Evolutionary conservation across 2,329 filamentous ascomycete genomes (phyloP).

Genomic region (Tetracladium maxilliforme): DNA sequence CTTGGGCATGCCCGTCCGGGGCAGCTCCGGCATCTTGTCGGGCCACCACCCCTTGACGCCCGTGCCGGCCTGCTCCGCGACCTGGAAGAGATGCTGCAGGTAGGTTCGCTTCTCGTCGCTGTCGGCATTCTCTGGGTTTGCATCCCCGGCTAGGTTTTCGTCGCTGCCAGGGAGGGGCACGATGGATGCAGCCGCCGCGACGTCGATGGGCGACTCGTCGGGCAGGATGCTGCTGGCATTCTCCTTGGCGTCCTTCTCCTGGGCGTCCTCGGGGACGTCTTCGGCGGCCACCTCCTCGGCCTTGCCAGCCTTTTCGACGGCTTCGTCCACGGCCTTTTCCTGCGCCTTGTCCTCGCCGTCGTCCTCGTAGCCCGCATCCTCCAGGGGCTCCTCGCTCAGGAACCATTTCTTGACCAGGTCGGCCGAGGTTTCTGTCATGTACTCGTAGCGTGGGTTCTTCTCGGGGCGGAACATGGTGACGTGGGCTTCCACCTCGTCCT

Average conservation of each 20-base stretch:
- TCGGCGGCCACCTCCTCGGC: conserved; percentile 8
- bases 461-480: conserved; percentile 12
- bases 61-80: conserved; percentile 30
- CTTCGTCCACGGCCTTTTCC: conserved; percentile 16
- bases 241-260: too few species aligned
- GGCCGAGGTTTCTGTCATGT: conserved; percentile 6
- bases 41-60: conserved; percentile 28
- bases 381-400: conserved; percentile 41
- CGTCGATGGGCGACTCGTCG: conserved; percentile 32
- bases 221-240: conserved; percentile 11
- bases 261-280: conserved; percentile 7
- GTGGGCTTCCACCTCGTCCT: conserved; percentile 11
- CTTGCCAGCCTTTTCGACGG: conserved; percentile 10
- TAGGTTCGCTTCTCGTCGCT: conserved; percentile 22
- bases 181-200: conserved; percentile 33
- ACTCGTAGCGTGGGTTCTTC: conserved; percentile 8
- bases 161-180: conserved; percentile 29
- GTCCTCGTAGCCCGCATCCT: conserved; percentile 42
- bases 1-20: not conserved
- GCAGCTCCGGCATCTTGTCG: conserved; percentile 21
- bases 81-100: conserved; percentile 30
- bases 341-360: conserved; percentile 13
- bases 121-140: conserved; percentile 15
- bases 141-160: conserved; percentile 11
- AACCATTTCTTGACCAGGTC: conserved; percentile 8